Evolutionary conservation across 352 stramenopile species (phyloP), one percentile per base, ranked within the genome.

Genomic region (Blastocystis sp.): DNA sequence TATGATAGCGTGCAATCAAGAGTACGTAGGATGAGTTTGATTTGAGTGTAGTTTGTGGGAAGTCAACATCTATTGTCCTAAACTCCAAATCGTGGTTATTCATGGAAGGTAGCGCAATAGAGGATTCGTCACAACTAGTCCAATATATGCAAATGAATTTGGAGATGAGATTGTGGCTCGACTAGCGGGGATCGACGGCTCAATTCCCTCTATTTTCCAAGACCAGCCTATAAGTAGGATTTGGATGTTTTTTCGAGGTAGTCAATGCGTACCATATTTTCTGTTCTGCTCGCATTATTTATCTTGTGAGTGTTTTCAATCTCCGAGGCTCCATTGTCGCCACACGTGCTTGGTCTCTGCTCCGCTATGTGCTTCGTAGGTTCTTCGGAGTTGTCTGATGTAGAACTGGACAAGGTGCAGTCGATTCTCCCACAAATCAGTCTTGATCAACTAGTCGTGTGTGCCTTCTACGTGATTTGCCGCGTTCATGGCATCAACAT

Each of bases 41-140:
- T 29, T 18, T 61, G n/a, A n/a, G n/a, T 41, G 2, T 80, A 80
- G 69, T 80, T 45, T 80, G 13, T 80, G 69, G 69, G 69, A 80
- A 63, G 69, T 80, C 20, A 80, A 80, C 20, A 80, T 80, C 69
- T 80, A 80, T 62, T 80, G 69, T 62, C 69, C 69, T 4, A 80
- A 80, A 26, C 45, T 80, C 13, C 69, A 80, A 23, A 62, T 80
- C 23, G 39, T 80, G 50, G 69, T 80, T 5, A 80, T 80, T n/a
- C 45, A 62, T 63, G 69, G 69, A 29, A 80, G 69, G 69, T 80
- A 62, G 11, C 18, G 9, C 26, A 34, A 9, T n/a, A 2, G 18
- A 43, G 18, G 18, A 13, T 41, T 47, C 15, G 15, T 26, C 13
- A 5, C 11, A 2, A 18, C 9, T 29, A 80, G 69, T 80, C 69